phyloP scores from a whole-genome alignment of 164 flowering plant genomes.

The Annona cherimola region DNA sequence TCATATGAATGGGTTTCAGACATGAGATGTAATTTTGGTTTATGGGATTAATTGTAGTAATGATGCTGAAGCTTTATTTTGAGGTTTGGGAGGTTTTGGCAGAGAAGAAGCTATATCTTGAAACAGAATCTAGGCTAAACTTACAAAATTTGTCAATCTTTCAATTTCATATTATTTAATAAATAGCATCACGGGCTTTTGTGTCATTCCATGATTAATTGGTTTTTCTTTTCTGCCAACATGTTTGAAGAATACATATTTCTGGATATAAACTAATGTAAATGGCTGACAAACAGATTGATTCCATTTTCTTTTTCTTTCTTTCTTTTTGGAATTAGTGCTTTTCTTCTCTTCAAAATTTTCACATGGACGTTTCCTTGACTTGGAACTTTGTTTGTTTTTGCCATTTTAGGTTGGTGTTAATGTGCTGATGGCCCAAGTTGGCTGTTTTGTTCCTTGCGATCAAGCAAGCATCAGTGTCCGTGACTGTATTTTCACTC shows the following conservation, averaged over 20 bases:
- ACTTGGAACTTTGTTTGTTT: slow-evolving; percentile 3
- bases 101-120: neutral
- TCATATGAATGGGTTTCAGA: too few species aligned
- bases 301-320: too few species aligned
- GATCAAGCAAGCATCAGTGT: slow-evolving; percentile 82
- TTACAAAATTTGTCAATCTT: too few species aligned
- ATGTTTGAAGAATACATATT: too few species aligned
- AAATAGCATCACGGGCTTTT: neutral
- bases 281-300: neutral
- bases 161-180: neutral
- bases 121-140: neutral
- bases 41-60: too few species aligned
- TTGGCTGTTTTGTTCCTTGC: slow-evolving; percentile 94
- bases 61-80: too few species aligned
- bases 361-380: neutral
- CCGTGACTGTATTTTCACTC: slow-evolving; percentile 97
- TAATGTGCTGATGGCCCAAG: slow-evolving; percentile 94
- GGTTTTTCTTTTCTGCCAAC: neutral
- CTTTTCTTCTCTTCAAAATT: neutral
- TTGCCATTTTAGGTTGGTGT: slow-evolving; percentile 69
- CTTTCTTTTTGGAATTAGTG: neutral
- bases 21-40: too few species aligned
- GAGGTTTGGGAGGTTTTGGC: too few species aligned
- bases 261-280: neutral
- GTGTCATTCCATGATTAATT: neutral